A percentile compares a stretch with the other conserved stretches of the same genome.
phyloP scores from a whole-genome alignment of 257 asterid species.

The Fraxinus excelsior region DNA sequence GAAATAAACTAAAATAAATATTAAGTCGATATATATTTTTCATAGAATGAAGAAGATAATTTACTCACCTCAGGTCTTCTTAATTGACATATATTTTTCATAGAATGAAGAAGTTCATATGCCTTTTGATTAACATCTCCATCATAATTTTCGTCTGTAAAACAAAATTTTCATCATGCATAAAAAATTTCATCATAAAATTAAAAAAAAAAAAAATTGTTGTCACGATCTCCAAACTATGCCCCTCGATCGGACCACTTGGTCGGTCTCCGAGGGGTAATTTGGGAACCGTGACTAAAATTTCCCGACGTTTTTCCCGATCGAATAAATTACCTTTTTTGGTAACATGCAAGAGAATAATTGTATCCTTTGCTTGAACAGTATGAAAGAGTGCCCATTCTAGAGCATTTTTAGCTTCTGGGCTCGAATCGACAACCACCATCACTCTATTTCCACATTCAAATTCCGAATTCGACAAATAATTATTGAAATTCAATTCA shows the following conservation, averaged over 20 bases:
- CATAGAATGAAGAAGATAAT: not conserved
- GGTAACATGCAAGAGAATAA: slow-evolving; percentile 65
- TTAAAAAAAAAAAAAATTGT: not conserved
- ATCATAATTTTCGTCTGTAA: slow-evolving; percentile 43
- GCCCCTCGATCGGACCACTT: not conserved
- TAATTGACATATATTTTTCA: slow-evolving; percentile 47
- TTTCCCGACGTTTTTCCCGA: not conserved
- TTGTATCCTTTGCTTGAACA: slow-evolving; percentile 68
- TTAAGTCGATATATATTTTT: too few species aligned
- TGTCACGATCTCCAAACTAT: not conserved
- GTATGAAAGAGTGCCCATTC: slow-evolving; percentile 90
- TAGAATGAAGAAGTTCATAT: slow-evolving; percentile 43
- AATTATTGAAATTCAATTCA: slow-evolving; percentile 41
- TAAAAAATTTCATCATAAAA: not conserved
- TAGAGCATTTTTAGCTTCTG: slow-evolving; percentile 69
- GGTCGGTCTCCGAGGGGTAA: not conserved
- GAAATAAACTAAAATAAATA: too few species aligned
- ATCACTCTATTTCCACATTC: slow-evolving; percentile 71
- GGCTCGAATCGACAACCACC: slow-evolving; percentile 69
- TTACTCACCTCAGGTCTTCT: slow-evolving; percentile 66
- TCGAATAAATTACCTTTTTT: slow-evolving; percentile 43
- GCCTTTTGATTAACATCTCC: slow-evolving; percentile 39
- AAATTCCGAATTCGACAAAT: slow-evolving; percentile 30
- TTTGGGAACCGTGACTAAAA: not conserved
- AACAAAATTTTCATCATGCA: slow-evolving; percentile 10